phyloP scores from a whole-genome alignment of 129 eudicot genomes.

The Arctium lappa region DNA sequence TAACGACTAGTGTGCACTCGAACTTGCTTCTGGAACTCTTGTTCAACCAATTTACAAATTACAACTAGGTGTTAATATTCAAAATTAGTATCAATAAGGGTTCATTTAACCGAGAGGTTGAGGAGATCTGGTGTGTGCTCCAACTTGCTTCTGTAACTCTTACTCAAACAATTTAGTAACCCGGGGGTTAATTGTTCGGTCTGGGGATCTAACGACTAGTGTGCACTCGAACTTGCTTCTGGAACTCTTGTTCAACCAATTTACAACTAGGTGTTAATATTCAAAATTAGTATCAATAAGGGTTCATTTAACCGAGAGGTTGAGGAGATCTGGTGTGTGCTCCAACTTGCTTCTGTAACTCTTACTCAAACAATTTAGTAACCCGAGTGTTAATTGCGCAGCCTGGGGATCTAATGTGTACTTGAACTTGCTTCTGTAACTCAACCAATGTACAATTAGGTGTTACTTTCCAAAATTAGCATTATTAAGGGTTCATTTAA shows the following conservation, averaged over 20 bases:
- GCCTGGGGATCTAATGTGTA: not conserved
- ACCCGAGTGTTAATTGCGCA: not conserved
- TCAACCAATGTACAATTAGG: not conserved
- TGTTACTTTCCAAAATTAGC: not conserved
- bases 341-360: conserved; percentile 1
- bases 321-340: not conserved
- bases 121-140: too few relatives aligned
- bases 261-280: not conserved
- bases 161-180: not conserved
- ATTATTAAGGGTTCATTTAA: not conserved
- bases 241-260: not conserved
- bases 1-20: too few relatives aligned
- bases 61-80: too few relatives aligned
- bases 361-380: not conserved
- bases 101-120: too few relatives aligned
- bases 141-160: not conserved
- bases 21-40: too few relatives aligned
- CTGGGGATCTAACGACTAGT: not conserved
- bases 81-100: too few relatives aligned
- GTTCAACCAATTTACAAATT: not conserved
- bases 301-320: not conserved
- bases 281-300: not conserved
- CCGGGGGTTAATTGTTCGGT: not conserved
- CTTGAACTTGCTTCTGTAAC: not conserved
- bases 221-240: not conserved